phyloP scores from a whole-genome alignment of 2,329 filamentous ascomycete species.

The Aspergillus arachidicola region DNA sequence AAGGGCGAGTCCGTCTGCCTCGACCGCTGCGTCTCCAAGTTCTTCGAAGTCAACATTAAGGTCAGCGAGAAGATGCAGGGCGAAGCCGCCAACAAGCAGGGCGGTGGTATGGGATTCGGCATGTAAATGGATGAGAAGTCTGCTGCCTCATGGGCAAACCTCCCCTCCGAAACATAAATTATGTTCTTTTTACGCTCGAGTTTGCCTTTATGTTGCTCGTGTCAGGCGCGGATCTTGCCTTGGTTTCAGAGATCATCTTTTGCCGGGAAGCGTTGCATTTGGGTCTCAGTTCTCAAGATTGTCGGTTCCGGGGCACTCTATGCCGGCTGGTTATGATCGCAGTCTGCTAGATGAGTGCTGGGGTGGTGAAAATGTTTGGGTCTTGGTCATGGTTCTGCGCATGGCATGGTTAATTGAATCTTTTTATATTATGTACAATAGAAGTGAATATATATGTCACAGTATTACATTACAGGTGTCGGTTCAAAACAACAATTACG shows the following conservation, averaged over 20 bases:
- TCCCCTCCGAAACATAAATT: not conserved
- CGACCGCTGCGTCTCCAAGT: conserved; percentile 95
- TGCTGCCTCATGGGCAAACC: not conserved
- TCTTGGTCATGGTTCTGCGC: conserved; percentile 8
- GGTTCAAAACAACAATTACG: conserved; percentile 15
- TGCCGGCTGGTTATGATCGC: conserved; percentile 3
- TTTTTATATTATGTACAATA: conserved; percentile 25
- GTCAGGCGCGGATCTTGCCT: conserved; percentile 1
- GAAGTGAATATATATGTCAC: conserved; percentile 21
- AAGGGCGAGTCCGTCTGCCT: conserved; percentile 99
- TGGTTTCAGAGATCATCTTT: conserved; percentile 4
- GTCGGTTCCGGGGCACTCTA: not conserved
- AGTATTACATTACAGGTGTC: conserved; percentile 7
- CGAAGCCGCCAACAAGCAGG: conserved; percentile 71
- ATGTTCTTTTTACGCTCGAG: conserved; percentile 5
- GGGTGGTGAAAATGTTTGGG: not conserved
- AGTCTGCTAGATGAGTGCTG: not conserved
- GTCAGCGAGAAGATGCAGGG: conserved; percentile 95
- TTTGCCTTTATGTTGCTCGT: not conserved
- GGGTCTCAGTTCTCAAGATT: conserved; percentile 1
- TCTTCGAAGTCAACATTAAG: conserved; percentile 98
- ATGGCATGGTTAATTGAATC: conserved; percentile 10
- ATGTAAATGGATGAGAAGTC: conserved; percentile 35
- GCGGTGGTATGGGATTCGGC: conserved; percentile 57
- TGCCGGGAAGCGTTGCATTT: conserved; percentile 2